These are phyloP conservation scores for Cenchrus purpureus DNA, from an alignment of 176 grass and related monocot genomes.

Conservation along the genomic window DNA sequence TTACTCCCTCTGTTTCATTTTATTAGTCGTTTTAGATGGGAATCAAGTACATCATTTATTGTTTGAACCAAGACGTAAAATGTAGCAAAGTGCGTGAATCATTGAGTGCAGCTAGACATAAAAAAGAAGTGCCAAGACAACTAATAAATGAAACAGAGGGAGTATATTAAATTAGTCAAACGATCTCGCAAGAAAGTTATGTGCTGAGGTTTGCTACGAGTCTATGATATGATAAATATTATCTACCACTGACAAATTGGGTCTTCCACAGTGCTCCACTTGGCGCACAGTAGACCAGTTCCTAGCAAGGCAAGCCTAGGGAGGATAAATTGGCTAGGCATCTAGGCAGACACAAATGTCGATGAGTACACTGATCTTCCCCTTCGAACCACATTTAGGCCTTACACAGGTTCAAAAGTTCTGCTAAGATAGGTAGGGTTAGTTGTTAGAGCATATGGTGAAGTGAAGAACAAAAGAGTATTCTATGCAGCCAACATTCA, in stretches of 20 bases:
- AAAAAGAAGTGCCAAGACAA: too few relatives aligned
- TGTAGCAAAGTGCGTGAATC: too few relatives aligned
- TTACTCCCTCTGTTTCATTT: not conserved
- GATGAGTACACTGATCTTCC: not conserved
- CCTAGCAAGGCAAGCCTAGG: not conserved
- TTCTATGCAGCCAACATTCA: constrained; percentile 6
- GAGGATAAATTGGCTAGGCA: not conserved
- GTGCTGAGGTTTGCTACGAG: not conserved
- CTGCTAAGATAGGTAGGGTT: not conserved
- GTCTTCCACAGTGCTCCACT: not conserved
- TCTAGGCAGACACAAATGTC: not conserved
- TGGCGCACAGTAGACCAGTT: not conserved
- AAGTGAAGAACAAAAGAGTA: not conserved
- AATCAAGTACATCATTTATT: too few relatives aligned
- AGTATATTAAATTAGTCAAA: constrained; percentile 24
- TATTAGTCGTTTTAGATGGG: too few relatives aligned
- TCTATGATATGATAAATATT: not conserved
- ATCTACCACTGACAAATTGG: constrained; percentile 12
- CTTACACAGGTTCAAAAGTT: not conserved
- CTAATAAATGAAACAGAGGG: too few relatives aligned
- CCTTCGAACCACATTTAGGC: constrained; percentile 1
- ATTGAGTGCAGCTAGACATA: too few relatives aligned
- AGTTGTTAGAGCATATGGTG: not conserved
- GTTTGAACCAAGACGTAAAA: too few relatives aligned
- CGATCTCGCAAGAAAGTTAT: constrained; percentile 12